These are phyloP conservation scores for Tolypocladium sp. DNA, from an alignment of 2,329 filamentous ascomycete genomes.

Conservation along the genomic window DNA sequence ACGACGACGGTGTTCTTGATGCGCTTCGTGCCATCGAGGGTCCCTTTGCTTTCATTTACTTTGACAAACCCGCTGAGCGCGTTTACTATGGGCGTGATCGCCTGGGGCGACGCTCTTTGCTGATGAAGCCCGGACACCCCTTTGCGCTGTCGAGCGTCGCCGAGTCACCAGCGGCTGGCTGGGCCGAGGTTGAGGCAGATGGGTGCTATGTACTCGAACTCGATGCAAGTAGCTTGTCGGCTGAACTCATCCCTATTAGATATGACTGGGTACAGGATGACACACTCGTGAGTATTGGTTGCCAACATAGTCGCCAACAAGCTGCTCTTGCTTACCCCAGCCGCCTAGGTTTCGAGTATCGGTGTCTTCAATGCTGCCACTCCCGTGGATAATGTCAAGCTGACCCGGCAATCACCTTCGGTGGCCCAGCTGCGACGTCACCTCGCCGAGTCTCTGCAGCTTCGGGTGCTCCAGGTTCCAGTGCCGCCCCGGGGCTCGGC, in stretches of 20 bases:
- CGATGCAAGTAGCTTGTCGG: conserved; percentile 4
- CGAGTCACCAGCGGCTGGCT: conserved; percentile 41
- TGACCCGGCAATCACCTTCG: conserved; percentile 29
- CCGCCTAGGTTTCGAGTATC: conserved; percentile 40
- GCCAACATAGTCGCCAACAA: conserved; percentile 19
- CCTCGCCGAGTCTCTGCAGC: conserved; percentile 51
- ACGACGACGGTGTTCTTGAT: conserved; percentile 28
- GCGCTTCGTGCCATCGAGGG: conserved; percentile 59
- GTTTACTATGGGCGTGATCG: conserved; percentile 83
- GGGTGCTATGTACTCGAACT: conserved; percentile 67
- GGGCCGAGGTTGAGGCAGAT: conserved; percentile 77
- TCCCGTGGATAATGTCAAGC: conserved; percentile 20
- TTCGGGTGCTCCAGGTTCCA: conserved; percentile 59
- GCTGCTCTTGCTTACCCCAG: neutral
- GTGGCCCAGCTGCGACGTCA: conserved; percentile 43
- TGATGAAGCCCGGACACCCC: conserved; percentile 41
- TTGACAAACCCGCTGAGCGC: conserved; percentile 50
- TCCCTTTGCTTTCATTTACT: conserved; percentile 84
- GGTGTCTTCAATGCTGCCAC: conserved; percentile 41
- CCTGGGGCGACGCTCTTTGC: conserved; percentile 75
- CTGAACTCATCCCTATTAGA: conserved; percentile 10
- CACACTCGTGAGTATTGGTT: conserved; percentile 34
- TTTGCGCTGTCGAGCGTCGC: conserved; percentile 65
- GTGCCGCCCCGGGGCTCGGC: conserved; percentile 32
- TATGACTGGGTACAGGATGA: conserved; percentile 22